Evolutionary conservation across 768 basidiomycete species (phyloP), one percentile per base, ranked within the genome.

Genomic region (Russula vinacea): DNA sequence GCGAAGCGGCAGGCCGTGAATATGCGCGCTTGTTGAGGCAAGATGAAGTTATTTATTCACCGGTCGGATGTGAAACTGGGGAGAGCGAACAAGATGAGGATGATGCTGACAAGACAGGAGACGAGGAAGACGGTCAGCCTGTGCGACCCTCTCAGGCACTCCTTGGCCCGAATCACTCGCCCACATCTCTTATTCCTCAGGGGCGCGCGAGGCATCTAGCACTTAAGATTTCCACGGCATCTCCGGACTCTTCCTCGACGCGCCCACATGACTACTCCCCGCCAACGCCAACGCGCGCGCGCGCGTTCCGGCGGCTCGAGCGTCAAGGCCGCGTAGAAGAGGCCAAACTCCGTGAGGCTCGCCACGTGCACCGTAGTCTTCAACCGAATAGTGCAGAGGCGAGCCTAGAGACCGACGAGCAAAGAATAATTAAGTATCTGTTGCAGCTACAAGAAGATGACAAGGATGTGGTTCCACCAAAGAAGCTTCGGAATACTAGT

Each of bases 1-100:
- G 73, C 24, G 69, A 76, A 60, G 74, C 70, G 29, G 77, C 78
- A 2, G 77, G 78, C 62, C 69, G 62, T 22, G 60, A 58, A n/a
- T 68, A 58, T 14, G 61, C 39, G 37, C 64, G 64, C 53, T 19
- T 60, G 26, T 3, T 61, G 58, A 51, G 14, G 26, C 64, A 45
- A 24, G 50, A 39, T n/a, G 47, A 50, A 26, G 22, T 13, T 29
- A 33, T 11, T 22, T 56, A 26, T 26, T 45, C 24, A 14, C 47
- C 50, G 4, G 44, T 40, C 1, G 62, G 62, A 33, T 47, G 53
- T 22, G 50, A 61, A n/a, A 52, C 44, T 33, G 60, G 33, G 17
- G 66, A 64, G 39, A 60, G 62, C 51, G 62, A 70, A 56, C 62
- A 45, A 3, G 63, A 59, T 29, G 54, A 65, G 14, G 57, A 55